Evolutionary conservation across 2,329 filamentous ascomycete genomes (phyloP), one percentile per base, ranked within the genome.

Genomic region (Aspergillus novoparasiticus): DNA sequence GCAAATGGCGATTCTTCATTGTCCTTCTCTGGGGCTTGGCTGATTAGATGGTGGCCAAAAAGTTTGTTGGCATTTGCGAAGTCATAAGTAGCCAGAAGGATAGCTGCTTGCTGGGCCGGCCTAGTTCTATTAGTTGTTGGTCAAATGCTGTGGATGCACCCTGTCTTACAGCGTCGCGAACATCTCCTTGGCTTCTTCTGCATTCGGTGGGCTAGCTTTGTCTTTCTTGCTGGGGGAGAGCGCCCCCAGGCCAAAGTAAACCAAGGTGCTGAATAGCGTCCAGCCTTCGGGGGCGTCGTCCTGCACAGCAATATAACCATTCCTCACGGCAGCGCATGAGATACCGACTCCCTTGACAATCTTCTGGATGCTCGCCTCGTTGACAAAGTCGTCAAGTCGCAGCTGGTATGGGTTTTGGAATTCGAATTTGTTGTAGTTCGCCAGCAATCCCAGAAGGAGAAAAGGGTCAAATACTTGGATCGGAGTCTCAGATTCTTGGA

Each of bases 401-500:
- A 96, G 82, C 71, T 95, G 90, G 72, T 99, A 99, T 0, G 94
- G 94, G 71, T 99, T 99, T 75, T 97, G 94, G 62, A 96, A 94
- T 78, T 99, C 95, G 73, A 99, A 99, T 78, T 98, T 99, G 85
- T 99, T 98, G 85, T 98, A 98, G 80, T 98, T 99, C 68, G 92
- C 91, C 59, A 99, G 83, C 4, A 98, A 84, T 14, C 94, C 94
- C 23, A 97, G 84, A 11, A 98, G 85, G 16, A 90, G 87, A 69
- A 97, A 93, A 0, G 94, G 90, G 63, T 91, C 87, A 50, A 92
- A 86, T 62, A 87, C 87, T 71, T 85, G 84, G 21, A 83, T 80
- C 39, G 86, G 83, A 28, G 85, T 84, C 64, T 93, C 89, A 51
- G 89, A 86, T 68, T 96, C 92, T 81, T 95, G 90, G 64, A 96